These are phyloP conservation scores for Haberlea rhodopensis DNA, from an alignment of 257 asterid genomes.

Conservation along the genomic window DNA sequence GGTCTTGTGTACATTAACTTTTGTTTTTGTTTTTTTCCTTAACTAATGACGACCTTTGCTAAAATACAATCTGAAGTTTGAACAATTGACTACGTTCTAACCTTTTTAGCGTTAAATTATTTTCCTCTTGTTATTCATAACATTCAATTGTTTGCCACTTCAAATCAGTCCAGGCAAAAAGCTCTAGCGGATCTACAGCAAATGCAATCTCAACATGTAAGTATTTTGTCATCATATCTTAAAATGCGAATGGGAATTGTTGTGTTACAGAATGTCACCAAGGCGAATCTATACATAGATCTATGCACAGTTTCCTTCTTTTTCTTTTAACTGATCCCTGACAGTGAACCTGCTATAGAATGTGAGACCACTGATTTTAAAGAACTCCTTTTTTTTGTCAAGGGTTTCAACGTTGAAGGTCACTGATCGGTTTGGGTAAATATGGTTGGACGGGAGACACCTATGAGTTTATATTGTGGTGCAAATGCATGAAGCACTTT, in stretches of 20 bases:
- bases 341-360: constrained; percentile 20
- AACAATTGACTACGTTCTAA: background rate
- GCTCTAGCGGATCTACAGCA: constrained; percentile 83
- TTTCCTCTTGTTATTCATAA: constrained; percentile 15
- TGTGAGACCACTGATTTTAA: background rate
- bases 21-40: background rate
- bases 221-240: constrained; percentile 30
- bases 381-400: background rate
- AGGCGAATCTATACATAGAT: constrained; percentile 13
- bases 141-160: constrained; percentile 23
- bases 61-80: background rate
- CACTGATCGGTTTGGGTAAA: too few relatives aligned
- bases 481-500: background rate
- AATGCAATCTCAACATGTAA: constrained; percentile 86
- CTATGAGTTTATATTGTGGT: too few relatives aligned
- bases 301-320: background rate
- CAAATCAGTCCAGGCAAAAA: constrained; percentile 93
- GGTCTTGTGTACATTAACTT: background rate
- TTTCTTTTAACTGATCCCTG: constrained; percentile 2
- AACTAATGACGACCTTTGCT: background rate
- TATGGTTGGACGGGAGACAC: too few relatives aligned
- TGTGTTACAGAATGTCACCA: constrained; percentile 1
- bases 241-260: constrained; percentile 9
- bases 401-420: too few relatives aligned
- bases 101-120: background rate